Conservation (phyloP, 169 alveolate genomes). For the Cryptosporidium xiaoi region DNA sequence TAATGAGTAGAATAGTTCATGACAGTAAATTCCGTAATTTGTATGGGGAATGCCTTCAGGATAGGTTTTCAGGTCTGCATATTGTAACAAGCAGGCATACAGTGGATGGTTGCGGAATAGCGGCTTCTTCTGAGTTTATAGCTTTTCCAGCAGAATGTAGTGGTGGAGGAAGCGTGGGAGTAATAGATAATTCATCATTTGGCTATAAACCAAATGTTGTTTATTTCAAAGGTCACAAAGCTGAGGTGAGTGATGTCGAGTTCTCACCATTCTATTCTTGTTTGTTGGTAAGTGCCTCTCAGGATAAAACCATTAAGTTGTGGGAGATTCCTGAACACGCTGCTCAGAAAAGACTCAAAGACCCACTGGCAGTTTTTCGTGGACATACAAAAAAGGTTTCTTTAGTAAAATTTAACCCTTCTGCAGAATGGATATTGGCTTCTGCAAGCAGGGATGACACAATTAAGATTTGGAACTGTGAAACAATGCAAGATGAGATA, state of each 20-base stretch:
- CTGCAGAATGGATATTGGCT: conserved; percentile 82
- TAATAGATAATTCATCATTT: conserved; percentile 60
- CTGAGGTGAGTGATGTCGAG: conserved; percentile 68
- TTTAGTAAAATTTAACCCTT: conserved; percentile 83
- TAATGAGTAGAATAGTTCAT: conserved; percentile 64
- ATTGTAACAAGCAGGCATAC: conserved; percentile 68
- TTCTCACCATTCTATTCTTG: conserved; percentile 71
- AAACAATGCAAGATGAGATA: conserved; percentile 75
- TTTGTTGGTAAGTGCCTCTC: conserved; percentile 84
- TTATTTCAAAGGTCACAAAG: conserved; percentile 67
- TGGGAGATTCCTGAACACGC: conserved; percentile 80
- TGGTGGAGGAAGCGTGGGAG: conserved; percentile 73
- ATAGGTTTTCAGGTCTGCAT: conserved; percentile 69
- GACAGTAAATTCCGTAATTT: conserved; percentile 75
- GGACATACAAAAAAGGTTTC: conserved; percentile 86
- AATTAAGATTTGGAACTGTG: conserved; percentile 90
- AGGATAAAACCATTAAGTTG: conserved; percentile 87
- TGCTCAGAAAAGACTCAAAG: conserved; percentile 73
- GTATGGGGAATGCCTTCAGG: conserved; percentile 72
- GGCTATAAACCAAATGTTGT: conserved; percentile 71
- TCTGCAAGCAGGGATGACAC: conserved; percentile 89
- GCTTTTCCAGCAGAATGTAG: conserved; percentile 74
- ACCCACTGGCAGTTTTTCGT: conserved; percentile 60
- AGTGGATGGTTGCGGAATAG: conserved; percentile 75
- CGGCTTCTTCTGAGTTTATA: conserved; percentile 71